These are phyloP conservation scores for Clonostachys sp. DNA, from an alignment of 2,329 filamentous ascomycete species.

Conservation along the genomic window DNA sequence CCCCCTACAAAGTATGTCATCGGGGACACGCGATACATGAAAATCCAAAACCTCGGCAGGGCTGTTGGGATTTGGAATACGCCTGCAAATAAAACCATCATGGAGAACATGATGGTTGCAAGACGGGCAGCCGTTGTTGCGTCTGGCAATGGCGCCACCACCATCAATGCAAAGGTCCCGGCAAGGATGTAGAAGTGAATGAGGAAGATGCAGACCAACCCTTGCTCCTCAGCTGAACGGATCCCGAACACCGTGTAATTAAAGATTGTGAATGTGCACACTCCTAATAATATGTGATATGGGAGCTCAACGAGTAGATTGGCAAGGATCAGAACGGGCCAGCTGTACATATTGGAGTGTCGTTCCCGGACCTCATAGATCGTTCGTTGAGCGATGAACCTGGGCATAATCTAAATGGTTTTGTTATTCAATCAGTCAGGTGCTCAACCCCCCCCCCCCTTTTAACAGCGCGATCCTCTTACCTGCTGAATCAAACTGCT, in stretches of 20 bases:
- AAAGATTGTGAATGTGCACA: slow-evolving; percentile 25
- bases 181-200: slow-evolving; percentile 15
- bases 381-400: slow-evolving; percentile 76
- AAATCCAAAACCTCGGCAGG: slow-evolving; percentile 75
- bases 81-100: not conserved
- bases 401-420: slow-evolving; percentile 48
- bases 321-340: slow-evolving; percentile 79
- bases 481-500: slow-evolving; percentile 68
- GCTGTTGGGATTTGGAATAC: slow-evolving; percentile 51
- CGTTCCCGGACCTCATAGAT: slow-evolving; percentile 83
- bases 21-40: slow-evolving; percentile 78
- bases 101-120: not conserved
- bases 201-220: slow-evolving; percentile 68
- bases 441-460: no score
- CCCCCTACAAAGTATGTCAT: slow-evolving; percentile 77
- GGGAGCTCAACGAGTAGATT: slow-evolving; percentile 82
- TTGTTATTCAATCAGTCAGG: no score
- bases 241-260: slow-evolving; percentile 64
- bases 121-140: not conserved
- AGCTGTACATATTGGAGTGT: slow-evolving; percentile 78
- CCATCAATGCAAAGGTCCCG: slow-evolving; percentile 12
- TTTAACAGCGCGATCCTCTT: no score
- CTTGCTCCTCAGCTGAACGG: slow-evolving; percentile 15
- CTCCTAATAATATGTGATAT: slow-evolving; percentile 46
- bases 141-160: slow-evolving; percentile 74